Conservation (phyloP, 495 filamentous ascomycete genomes). For the Glarea lozoyensis region DNA sequence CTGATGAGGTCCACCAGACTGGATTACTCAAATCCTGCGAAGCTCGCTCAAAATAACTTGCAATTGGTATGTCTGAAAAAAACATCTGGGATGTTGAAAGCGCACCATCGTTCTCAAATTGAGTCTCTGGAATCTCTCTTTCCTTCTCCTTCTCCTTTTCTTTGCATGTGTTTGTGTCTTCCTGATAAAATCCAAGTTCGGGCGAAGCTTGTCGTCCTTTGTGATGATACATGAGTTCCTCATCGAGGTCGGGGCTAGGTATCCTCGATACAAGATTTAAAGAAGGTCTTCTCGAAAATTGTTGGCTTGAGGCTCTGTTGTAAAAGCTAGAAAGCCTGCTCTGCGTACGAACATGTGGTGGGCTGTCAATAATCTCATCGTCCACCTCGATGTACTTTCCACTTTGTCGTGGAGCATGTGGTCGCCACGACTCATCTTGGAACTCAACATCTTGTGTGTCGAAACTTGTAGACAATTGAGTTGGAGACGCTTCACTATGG, state of each 20-base stretch:
- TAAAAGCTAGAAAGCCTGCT: neutral
- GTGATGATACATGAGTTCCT: neutral
- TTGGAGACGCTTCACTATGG: too few relatives aligned
- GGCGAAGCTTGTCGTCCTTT: neutral
- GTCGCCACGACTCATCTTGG: too few relatives aligned
- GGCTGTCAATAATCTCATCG: neutral
- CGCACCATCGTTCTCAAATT: neutral
- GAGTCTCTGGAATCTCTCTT: conserved; percentile 4
- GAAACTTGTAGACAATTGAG: too few relatives aligned
- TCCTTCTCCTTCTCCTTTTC: too few relatives aligned
- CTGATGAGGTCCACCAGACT: conserved; percentile 1
- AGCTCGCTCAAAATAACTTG: conserved; percentile 12
- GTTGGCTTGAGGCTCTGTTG: neutral
- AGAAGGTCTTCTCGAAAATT: neutral
- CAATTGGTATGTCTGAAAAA: neutral
- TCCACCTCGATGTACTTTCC: neutral
- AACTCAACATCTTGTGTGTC: too few relatives aligned
- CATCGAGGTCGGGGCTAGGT: neutral
- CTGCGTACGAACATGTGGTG: neutral
- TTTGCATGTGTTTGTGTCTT: neutral
- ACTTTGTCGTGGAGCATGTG: neutral
- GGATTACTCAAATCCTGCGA: conserved; percentile 1
- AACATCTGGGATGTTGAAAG: conserved; percentile 1
- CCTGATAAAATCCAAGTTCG: conserved; percentile 2
- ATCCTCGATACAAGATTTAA: neutral